Evolutionary conservation across 495 filamentous ascomycete genomes (phyloP), one percentile per base, ranked within the genome.

Genomic region (Rhypophila decipiens): DNA sequence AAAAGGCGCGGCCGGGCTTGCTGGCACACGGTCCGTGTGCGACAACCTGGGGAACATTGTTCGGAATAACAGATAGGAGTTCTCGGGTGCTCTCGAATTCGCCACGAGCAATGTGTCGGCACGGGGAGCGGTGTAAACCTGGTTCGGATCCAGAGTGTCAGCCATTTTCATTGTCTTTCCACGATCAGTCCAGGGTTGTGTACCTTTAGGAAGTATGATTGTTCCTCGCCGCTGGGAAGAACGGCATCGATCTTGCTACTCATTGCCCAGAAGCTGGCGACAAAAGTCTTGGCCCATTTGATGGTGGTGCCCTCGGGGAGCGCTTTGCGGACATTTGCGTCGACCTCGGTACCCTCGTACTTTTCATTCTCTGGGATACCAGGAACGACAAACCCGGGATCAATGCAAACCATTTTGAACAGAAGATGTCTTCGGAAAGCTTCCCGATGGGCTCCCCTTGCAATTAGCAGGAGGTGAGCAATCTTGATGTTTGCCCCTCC

Each of bases 1-100:
- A 42, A 42, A 42, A 42, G 5, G 39, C 20, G 7, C 39, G 39
- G 39, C 17, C 24, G 10, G 39, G 22, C 17, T 42, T n/a, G 39
- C 17, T 24, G 17, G 39, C 27, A 13, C 27, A 31, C 7, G 13
- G 27, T 7, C 27, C 27, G 27, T 31, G 27, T 7, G 7, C 27
- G 27, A 31, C 13, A 13, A 13, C 7, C 27, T 13, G 7, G 27
- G 27, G 7, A 13, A 31, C 27, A 13, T 31, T 31, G 27, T 31
- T 31, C 7, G 27, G 27, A 31, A 31, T 31, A 13, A 31, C 27
- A 31, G 7, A 7, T 7, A 13, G 7, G 27, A 31, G 27, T 7
- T 7, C 27, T 13, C 7, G 13, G 27, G 27, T 31, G 13, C 27
- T 31, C 13, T 31, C 27, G 27, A 31, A 31, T 31, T 31, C 27